Evolutionary conservation across 345 rosid species (phyloP), one percentile per base, ranked within the genome.

Genomic region (thale cress (Arabidopsis thaliana)): DNA sequence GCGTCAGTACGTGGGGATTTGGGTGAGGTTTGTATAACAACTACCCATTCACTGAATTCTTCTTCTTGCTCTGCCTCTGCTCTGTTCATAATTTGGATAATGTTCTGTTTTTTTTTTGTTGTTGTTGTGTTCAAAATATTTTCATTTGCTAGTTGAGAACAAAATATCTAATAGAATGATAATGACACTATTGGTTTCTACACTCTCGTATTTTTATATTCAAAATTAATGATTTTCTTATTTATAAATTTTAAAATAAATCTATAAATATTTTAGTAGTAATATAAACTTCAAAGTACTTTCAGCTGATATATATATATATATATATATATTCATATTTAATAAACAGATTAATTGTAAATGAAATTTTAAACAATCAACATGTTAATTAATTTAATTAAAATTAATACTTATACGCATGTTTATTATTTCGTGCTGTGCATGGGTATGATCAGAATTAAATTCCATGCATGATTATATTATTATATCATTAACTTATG

Each of bases 31-130:
- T 49, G 68, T 66, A 78, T 62, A 16, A 67, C 61, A 16, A 67
- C 61, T 46, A 62, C 79, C 82, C 82, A 79, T 61, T 74, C 82
- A 56, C 71, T 74, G 30, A 38, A 38, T 25, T 74, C 74, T 41
- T 74, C 82, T 67, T 45, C 82, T 51, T 68, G 64, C 73, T 73
- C 78, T 67, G 67, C 66, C 56, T 61, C 73, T 73, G 33, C 42
- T 12, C 32, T 73, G 33, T 72, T 8, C 73, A 72, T 78, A n/a
- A n/a, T 2, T 52, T 45, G 71, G 75, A 76, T 76, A 69, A 69
- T 62, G 24, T 49, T 64, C n/a, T 55, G 49, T 36, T 10, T 62
- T 24, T 53, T 32, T 2, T 55, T 64, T 70, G 59, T 51, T 67
- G 32, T 16, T 16, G 20, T 16, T 16, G 20, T 16, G 20, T 16